Conservation (phyloP, 1,284 basidiomycete species). For the Pulchroboletus neoregius region DNA sequence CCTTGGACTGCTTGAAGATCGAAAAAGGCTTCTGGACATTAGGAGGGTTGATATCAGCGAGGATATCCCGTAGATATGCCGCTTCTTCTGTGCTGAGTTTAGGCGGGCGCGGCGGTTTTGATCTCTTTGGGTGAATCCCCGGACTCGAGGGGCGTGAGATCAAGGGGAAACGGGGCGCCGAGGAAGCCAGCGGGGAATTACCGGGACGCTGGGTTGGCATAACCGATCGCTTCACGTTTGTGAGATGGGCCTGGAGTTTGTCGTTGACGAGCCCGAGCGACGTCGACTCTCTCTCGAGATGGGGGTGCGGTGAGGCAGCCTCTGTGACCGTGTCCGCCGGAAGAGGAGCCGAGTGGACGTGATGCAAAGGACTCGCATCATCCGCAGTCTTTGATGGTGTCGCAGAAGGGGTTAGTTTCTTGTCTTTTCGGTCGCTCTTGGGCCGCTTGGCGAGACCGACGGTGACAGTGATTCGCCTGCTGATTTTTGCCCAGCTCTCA, state of each 20-base stretch:
- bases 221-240: slow-evolving; percentile 26
- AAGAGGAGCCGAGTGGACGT: neutral
- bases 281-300: slow-evolving; percentile 20
- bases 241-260: slow-evolving; percentile 25
- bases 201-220: slow-evolving; percentile 20
- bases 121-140: slow-evolving; percentile 30
- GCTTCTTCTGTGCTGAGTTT: slow-evolving; percentile 53
- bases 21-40: slow-evolving; percentile 40
- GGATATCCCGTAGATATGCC: slow-evolving; percentile 59
- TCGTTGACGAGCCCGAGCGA: slow-evolving; percentile 31
- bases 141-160: slow-evolving; percentile 25
- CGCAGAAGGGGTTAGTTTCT: slow-evolving; percentile 3
- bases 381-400: slow-evolving; percentile 5
- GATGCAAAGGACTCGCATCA: slow-evolving; percentile 10
- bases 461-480: slow-evolving; percentile 56
- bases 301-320: neutral
- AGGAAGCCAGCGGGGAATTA: slow-evolving; percentile 16
- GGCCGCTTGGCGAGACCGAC: slow-evolving; percentile 39
- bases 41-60: slow-evolving; percentile 53
- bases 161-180: slow-evolving; percentile 22
- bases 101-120: slow-evolving; percentile 43
- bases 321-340: slow-evolving; percentile 5
- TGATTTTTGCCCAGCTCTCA: slow-evolving; percentile 54
- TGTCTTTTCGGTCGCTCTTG: slow-evolving; percentile 32
- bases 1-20: slow-evolving; percentile 41